phyloP scores from a whole-genome alignment of 352 stramenopile species.

The Pythium phragmiticola region DNA sequence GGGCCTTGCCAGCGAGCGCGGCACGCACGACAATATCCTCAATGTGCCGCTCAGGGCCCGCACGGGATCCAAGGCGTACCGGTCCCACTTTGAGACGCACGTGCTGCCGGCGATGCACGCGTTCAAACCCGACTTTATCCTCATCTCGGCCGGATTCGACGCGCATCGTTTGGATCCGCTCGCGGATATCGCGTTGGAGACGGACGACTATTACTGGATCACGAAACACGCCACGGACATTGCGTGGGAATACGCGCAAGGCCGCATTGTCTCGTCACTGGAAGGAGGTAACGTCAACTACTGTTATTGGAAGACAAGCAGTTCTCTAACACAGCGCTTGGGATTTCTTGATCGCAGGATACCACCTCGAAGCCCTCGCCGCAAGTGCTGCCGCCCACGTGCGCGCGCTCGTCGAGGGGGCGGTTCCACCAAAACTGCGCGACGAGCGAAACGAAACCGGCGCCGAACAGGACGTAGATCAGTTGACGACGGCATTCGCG shows the following conservation, averaged over 20 bases:
- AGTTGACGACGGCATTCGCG: constrained; percentile 22
- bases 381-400: constrained; percentile 36
- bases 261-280: constrained; percentile 56
- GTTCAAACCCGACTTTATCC: constrained; percentile 92
- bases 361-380: constrained; percentile 36
- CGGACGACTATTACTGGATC: constrained; percentile 43
- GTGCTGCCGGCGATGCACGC: constrained; percentile 86
- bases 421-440: constrained; percentile 17
- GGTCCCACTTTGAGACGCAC: constrained; percentile 52
- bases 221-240: constrained; percentile 44
- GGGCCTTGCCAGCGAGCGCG: constrained; percentile 44
- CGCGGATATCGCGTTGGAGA: constrained; percentile 74
- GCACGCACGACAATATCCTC: constrained; percentile 70
- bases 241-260: constrained; percentile 40
- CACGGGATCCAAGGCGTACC: constrained; percentile 61
- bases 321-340: not conserved
- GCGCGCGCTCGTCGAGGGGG: constrained; percentile 32
- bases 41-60: constrained; percentile 40
- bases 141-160: constrained; percentile 96
- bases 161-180: constrained; percentile 92
- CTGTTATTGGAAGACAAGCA: not conserved
- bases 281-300: constrained; percentile 42
- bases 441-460: constrained; percentile 6
- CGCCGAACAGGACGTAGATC: not conserved
- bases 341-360: constrained; percentile 27